Conservation (phyloP, 768 basidiomycete species). For the Ramaria sp. region DNA sequence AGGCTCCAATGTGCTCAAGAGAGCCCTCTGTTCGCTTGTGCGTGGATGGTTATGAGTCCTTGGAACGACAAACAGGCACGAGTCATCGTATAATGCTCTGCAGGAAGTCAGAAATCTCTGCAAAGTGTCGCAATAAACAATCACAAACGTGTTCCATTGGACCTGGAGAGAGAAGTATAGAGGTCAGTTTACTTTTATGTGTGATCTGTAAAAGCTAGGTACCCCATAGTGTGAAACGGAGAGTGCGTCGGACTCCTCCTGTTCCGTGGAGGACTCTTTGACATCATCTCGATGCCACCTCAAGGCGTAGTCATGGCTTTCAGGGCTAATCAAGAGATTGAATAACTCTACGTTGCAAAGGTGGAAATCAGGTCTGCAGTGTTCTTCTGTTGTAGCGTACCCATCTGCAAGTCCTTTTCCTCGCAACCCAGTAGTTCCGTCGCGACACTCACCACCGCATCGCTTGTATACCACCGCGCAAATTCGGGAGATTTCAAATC, state of each 20-base stretch:
- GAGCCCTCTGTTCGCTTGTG: conserved; percentile 44
- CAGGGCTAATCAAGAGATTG: conserved; percentile 65
- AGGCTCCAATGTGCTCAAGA: conserved; percentile 38
- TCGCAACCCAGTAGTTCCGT: conserved; percentile 42
- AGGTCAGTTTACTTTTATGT: not conserved
- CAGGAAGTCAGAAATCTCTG: not conserved
- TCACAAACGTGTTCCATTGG: conserved; percentile 74
- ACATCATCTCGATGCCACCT: conserved; percentile 79
- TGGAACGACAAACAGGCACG: conserved; percentile 63
- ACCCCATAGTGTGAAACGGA: conserved; percentile 56
- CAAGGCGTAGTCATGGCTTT: conserved; percentile 52
- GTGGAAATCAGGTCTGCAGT: not conserved
- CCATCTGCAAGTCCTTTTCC: conserved; percentile 60
- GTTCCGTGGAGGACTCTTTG: conserved; percentile 38
- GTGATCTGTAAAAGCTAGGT: conserved; percentile 8
- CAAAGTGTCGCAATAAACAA: not conserved
- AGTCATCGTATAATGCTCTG: conserved; percentile 58
- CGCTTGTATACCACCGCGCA: conserved; percentile 56
- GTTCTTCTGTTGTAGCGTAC: conserved; percentile 25
- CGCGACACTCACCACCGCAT: conserved; percentile 31
- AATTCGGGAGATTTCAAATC: conserved; percentile 49
- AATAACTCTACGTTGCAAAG: conserved; percentile 43
- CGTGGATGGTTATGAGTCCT: conserved; percentile 50
- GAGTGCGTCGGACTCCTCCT: conserved; percentile 52
- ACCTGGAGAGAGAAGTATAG: conserved; percentile 29